Evolutionary conservation across 208 protist species (phyloP).

Genomic region (Strigomonas culicis): DNA sequence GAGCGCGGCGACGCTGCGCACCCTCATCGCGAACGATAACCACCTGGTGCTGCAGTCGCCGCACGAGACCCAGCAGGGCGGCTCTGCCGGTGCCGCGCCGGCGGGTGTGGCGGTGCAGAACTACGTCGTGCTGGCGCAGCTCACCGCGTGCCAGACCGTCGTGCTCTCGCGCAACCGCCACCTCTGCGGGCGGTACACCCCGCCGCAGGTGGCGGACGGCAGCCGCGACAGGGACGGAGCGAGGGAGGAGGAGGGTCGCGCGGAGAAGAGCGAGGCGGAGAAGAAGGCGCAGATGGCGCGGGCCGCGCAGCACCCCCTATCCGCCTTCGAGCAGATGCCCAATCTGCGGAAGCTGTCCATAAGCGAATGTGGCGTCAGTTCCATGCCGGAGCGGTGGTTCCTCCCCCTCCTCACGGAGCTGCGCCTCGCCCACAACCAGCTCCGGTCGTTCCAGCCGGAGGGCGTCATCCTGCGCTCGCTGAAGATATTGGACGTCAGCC

Average conservation of each 20-base stretch:
- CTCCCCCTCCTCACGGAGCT: conserved; percentile 75
- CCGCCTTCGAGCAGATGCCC: conserved; percentile 60
- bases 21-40: conserved; percentile 85
- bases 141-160: conserved; percentile 59
- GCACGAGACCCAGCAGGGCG: neutral
- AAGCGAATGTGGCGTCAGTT: conserved; percentile 58
- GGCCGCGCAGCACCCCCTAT: conserved; percentile 56
- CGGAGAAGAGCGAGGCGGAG: conserved; percentile 11
- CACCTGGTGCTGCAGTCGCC: conserved; percentile 52
- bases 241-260: conserved; percentile 3
- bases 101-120: conserved; percentile 32
- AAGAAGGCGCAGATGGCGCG: conserved; percentile 12
- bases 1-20: conserved; percentile 45
- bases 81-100: conserved; percentile 8
- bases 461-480: conserved; percentile 79
- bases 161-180: conserved; percentile 70
- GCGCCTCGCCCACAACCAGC: conserved; percentile 63
- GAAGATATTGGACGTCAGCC: conserved; percentile 79
- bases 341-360: conserved; percentile 77
- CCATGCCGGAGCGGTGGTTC: conserved; percentile 72
- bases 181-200: conserved; percentile 31
- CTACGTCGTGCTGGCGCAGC: conserved; percentile 39
- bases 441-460: conserved; percentile 66
- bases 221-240: conserved; percentile 1
- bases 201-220: conserved; percentile 4